Evolutionary conservation across 768 basidiomycete species (phyloP).

Genomic region (Gelatoporia subvermispora): DNA sequence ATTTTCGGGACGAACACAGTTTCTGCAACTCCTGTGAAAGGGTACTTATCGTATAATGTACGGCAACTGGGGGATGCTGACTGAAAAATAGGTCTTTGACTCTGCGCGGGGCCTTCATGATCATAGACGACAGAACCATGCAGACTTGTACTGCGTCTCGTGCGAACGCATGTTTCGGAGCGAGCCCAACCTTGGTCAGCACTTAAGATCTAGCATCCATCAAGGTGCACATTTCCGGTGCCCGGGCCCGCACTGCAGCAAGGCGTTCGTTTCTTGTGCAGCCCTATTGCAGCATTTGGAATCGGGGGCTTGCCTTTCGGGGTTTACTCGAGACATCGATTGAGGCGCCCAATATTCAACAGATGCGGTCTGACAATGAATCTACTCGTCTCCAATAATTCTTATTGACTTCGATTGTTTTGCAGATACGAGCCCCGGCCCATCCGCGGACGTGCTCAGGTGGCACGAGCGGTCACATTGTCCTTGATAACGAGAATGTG

Average conservation of each 20-base stretch:
- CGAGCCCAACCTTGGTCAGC: slow-evolving; percentile 37
- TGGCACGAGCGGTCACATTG: slow-evolving; percentile 16
- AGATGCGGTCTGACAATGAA: no score
- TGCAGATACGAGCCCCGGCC: slow-evolving; percentile 46
- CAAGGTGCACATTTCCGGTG: slow-evolving; percentile 31
- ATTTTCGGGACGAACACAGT: slow-evolving; percentile 35
- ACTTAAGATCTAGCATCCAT: slow-evolving; percentile 52
- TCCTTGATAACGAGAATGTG: no score
- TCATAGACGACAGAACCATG: no score
- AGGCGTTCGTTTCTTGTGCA: slow-evolving; percentile 45
- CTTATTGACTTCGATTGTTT: no score
- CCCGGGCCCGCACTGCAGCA: slow-evolving; percentile 38
- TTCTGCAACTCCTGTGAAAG: slow-evolving; percentile 38
- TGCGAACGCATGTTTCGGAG: slow-evolving; percentile 44
- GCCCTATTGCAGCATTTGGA: slow-evolving; percentile 63
- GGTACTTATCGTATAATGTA: neutral
- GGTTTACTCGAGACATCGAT: slow-evolving; percentile 34
- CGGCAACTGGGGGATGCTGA: no score
- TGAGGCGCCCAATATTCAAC: slow-evolving; percentile 28
- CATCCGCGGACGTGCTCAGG: slow-evolving; percentile 48
- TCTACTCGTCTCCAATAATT: no score
- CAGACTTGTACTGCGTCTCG: slow-evolving; percentile 33
- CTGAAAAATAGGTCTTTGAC: neutral
- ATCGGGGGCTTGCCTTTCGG: slow-evolving; percentile 49
- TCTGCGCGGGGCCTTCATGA: no score